Evolutionary conservation across 768 basidiomycete species (phyloP), one percentile per base, ranked within the genome.

Genomic region (Strobilomyces dryophilus): DNA sequence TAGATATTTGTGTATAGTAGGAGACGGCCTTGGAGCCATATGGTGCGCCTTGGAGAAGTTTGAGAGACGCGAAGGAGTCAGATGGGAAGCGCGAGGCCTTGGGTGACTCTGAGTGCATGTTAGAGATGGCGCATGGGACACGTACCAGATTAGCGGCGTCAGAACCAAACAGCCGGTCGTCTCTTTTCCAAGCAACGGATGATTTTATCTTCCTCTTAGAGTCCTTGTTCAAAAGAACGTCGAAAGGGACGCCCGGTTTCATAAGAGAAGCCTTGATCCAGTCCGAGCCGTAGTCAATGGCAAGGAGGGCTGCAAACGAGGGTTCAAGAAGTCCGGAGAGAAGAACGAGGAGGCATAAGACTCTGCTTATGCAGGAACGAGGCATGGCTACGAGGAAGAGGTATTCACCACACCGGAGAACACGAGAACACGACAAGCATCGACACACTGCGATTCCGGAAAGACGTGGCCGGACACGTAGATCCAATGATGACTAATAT

Each of bases 211-310:
- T 98, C 54, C 97, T 79, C 74, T 98, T 98, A 27, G 94, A 97
- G 68, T 98, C 95, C 68, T 91, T 91, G 75, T 98, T 97, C 52
- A 98, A 76, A 26, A 99, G 78, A 29, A 99, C 91, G 72, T 99
- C 97, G 62, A 99, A 95, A 5, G 95, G 94, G 31, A 90, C 73
- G 42, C 92, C 94, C 1, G 94, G 93, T 65, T 93, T 95, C 79
- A 98, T 87, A 52, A 98, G 75, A 5, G 94, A 95, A 27, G 93
- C 91, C 72, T 98, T 99, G 65, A 95, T 98, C 81, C 86, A 95
- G 73, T 98, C 97, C 17, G 91, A 82, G 66, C 97, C 97, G 81
- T 97, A 98, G 83, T 99, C 97, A 65, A 99, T 91, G 18, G 95
- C 95, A 45, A 99, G 81, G 12, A 98, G 81, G 3, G 94, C 83